Evolutionary conservation across 352 stramenopile species (phyloP).

Genomic region (Phytophthora kernoviae): DNA sequence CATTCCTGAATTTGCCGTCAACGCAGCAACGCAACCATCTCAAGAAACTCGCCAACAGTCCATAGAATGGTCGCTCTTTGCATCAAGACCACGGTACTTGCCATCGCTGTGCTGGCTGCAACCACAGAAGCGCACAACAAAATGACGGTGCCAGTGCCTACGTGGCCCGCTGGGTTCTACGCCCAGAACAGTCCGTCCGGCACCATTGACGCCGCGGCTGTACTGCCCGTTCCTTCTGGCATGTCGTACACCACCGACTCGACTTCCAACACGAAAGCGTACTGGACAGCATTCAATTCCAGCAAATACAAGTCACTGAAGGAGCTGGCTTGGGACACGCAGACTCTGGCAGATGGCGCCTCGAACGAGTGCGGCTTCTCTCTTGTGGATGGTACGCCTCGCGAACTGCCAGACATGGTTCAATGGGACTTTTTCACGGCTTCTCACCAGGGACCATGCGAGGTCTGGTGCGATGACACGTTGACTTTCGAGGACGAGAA

Average conservation of each 20-base stretch:
- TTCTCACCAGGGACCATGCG: slow-evolving; percentile 47
- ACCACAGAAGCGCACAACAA: slow-evolving; percentile 47
- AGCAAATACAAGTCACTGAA: slow-evolving; percentile 44
- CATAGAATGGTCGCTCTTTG: slow-evolving; percentile 35
- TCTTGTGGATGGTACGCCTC: slow-evolving; percentile 23
- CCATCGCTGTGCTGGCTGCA: slow-evolving; percentile 19
- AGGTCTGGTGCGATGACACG: slow-evolving; percentile 50
- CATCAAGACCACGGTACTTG: slow-evolving; percentile 28
- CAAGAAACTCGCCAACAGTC: too few species aligned
- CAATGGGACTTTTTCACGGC: slow-evolving; percentile 49
- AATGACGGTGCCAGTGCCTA: slow-evolving; percentile 47
- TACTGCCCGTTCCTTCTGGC: slow-evolving; percentile 41
- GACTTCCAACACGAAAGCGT: slow-evolving; percentile 34
- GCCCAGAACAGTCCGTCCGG: slow-evolving; percentile 47
- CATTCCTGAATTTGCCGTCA: slow-evolving; percentile 34
- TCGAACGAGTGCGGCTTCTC: slow-evolving; percentile 42
- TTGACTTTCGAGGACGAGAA: slow-evolving; percentile 49
- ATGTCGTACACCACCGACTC: slow-evolving; percentile 49
- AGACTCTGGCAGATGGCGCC: slow-evolving; percentile 26
- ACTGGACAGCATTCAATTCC: slow-evolving; percentile 44
- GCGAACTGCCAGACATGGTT: slow-evolving; percentile 29
- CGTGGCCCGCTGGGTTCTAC: slow-evolving; percentile 41
- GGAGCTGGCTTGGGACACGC: slow-evolving; percentile 27
- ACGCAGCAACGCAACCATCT: slow-evolving; percentile 7
- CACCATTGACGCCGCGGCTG: slow-evolving; percentile 39